A percentile compares a stretch with the other conserved stretches of the same genome.
Conservation (phyloP, 2,329 filamentous ascomycete genomes). For the Clarireedia homoeocarpa region DNA sequence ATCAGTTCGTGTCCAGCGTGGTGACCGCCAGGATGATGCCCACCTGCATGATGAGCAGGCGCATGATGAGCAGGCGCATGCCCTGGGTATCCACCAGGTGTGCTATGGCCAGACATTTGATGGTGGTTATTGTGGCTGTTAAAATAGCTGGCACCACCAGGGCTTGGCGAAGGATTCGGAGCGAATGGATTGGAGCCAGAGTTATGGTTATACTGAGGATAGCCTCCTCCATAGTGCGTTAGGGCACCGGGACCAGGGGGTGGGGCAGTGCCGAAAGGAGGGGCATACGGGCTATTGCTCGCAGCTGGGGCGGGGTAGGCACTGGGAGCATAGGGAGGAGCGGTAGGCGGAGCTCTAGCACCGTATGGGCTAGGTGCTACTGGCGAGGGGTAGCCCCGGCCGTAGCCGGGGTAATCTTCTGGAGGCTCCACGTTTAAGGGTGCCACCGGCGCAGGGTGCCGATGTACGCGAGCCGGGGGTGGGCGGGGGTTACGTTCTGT, state of each 20-base stretch:
- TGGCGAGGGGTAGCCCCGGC: slow-evolving; percentile 31
- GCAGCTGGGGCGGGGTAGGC: slow-evolving; percentile 19
- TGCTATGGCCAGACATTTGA: slow-evolving; percentile 32
- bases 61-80: slow-evolving; percentile 11
- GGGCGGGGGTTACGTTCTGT: slow-evolving; percentile 30
- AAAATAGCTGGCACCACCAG: slow-evolving; percentile 27
- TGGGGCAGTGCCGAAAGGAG: slow-evolving; percentile 21
- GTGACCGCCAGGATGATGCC: not conserved
- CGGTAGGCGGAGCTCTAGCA: slow-evolving; percentile 16
- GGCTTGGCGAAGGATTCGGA: slow-evolving; percentile 20
- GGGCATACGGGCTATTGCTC: slow-evolving; percentile 18
- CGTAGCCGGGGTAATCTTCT: slow-evolving; percentile 51
- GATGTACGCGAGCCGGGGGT: slow-evolving; percentile 34
- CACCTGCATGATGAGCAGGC: no score
- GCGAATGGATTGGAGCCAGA: slow-evolving; percentile 26
- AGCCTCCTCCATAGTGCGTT: slow-evolving; percentile 25
- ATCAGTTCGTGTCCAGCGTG: slow-evolving; percentile 22
- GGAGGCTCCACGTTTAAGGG: slow-evolving; percentile 56
- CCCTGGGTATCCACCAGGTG: slow-evolving; percentile 13
- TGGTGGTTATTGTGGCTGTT: slow-evolving; percentile 29
- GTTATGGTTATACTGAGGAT: slow-evolving; percentile 11
- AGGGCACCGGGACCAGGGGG: slow-evolving; percentile 20
- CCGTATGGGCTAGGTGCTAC: slow-evolving; percentile 22
- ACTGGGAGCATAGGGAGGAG: slow-evolving; percentile 25
- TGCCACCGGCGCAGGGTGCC: slow-evolving; percentile 39